Percentiles rank a stretch among this genome's conserved stretches.
These are phyloP conservation scores for Styphnolobium japonicum DNA, from an alignment of 306 rosid species.

Conservation along the genomic window DNA sequence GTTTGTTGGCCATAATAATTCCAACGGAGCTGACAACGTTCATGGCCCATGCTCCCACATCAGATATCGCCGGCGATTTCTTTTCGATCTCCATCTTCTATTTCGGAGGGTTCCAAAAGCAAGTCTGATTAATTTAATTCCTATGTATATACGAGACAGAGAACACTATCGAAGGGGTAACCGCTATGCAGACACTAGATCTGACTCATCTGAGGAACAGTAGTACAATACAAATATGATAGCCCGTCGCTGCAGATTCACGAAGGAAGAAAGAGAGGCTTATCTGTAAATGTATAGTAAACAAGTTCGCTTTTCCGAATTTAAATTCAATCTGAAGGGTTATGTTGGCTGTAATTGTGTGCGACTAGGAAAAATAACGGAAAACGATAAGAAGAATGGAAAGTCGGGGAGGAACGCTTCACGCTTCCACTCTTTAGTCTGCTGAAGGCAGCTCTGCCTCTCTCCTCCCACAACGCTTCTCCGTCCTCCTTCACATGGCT, in stretches of 20 bases:
- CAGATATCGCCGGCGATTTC: slow-evolving; percentile 64
- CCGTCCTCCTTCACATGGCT: slow-evolving; percentile 15
- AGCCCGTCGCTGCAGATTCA: neutral
- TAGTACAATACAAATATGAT: neutral
- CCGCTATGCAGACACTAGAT: slow-evolving; percentile 21
- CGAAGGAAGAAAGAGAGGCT: neutral
- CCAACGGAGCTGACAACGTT: slow-evolving; percentile 88
- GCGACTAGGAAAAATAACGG: neutral
- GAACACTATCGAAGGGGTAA: neutral
- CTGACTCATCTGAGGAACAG: slow-evolving; percentile 20
- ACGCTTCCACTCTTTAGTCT: slow-evolving; percentile 4
- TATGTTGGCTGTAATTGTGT: neutral
- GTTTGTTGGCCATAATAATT: slow-evolving; percentile 88
- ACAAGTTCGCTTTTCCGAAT: neutral
- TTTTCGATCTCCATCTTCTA: slow-evolving; percentile 65
- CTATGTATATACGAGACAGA: neutral
- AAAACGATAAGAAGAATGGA: slow-evolving; percentile 1
- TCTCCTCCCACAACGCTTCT: slow-evolving; percentile 30
- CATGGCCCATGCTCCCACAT: slow-evolving; percentile 92
- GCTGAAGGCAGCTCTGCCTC: neutral
- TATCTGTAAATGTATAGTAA: neutral
- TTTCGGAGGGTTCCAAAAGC: neutral
- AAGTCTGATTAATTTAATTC: neutral
- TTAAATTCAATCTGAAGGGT: neutral
- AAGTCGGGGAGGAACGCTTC: slow-evolving; percentile 25